Conservation (phyloP, 768 basidiomycete genomes). For the Chalciporus chontae region DNA sequence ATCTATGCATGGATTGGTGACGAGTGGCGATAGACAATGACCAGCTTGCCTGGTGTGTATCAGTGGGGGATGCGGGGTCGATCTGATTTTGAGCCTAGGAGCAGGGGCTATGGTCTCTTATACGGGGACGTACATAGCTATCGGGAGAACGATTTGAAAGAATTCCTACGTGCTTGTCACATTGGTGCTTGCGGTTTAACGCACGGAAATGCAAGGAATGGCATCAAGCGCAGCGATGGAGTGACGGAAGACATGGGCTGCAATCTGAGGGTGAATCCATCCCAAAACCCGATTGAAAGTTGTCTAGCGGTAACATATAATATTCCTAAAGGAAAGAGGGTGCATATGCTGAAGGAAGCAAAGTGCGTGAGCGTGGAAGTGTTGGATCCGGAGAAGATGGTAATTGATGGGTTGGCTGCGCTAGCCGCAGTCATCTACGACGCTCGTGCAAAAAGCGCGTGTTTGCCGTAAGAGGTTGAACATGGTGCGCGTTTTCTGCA, state of each 20-base stretch:
- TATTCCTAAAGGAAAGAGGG: neutral
- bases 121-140: constrained; percentile 15
- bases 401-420: neutral
- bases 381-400: constrained; percentile 1
- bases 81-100: constrained; percentile 7
- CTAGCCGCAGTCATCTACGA: neutral
- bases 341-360: neutral
- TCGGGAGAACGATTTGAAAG: neutral
- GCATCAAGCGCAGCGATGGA: constrained; percentile 10
- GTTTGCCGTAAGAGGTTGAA: constrained; percentile 12
- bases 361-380: constrained; percentile 1
- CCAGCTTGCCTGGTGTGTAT: constrained; percentile 9
- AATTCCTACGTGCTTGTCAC: constrained; percentile 1
- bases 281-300: neutral
- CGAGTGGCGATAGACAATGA: constrained; percentile 3
- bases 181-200: constrained; percentile 3
- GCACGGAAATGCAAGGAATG: constrained; percentile 20
- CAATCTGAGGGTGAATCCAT: constrained; percentile 8
- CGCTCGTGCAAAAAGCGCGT: constrained; percentile 4
- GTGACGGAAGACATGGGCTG: neutral
- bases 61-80: constrained; percentile 3
- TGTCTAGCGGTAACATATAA: neutral
- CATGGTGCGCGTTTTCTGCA: constrained; percentile 17
- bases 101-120: constrained; percentile 9
- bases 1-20: constrained; percentile 28